phyloP scores from a whole-genome alignment of 768 basidiomycete species.

The Macrolepiota fuliginosa region DNA sequence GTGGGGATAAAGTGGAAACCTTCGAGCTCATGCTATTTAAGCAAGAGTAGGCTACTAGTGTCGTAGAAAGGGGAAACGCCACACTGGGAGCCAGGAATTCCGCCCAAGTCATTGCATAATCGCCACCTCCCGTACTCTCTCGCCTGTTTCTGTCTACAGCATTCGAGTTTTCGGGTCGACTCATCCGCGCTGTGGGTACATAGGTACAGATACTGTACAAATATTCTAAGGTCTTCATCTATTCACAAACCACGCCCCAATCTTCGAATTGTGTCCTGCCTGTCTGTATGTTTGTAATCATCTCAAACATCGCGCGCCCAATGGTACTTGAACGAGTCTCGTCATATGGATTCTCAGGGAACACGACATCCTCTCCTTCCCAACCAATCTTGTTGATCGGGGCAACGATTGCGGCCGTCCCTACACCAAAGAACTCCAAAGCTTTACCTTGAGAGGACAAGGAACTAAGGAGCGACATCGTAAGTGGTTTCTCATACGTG shows the following conservation, averaged over 20 bases:
- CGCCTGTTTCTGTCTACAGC: too few relatives aligned
- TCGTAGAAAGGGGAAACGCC: too few relatives aligned
- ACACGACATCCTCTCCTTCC: slow-evolving; percentile 37
- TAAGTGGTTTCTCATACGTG: slow-evolving; percentile 58
- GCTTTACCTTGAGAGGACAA: slow-evolving; percentile 52
- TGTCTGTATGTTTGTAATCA: slow-evolving; percentile 33
- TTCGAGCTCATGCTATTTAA: too few relatives aligned
- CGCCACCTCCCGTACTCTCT: too few relatives aligned
- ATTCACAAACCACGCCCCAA: slow-evolving; percentile 1
- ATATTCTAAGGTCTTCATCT: not conserved
- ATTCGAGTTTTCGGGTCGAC: too few relatives aligned
- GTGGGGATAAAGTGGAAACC: too few relatives aligned
- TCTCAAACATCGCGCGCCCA: slow-evolving; percentile 59
- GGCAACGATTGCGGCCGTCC: slow-evolving; percentile 72
- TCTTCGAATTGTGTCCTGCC: not conserved
- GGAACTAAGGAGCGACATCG: slow-evolving; percentile 51
- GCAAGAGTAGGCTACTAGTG: too few relatives aligned
- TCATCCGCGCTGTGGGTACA: too few relatives aligned
- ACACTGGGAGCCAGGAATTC: too few relatives aligned
- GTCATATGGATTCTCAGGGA: slow-evolving; percentile 40
- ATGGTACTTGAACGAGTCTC: slow-evolving; percentile 48
- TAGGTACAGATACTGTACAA: too few relatives aligned
- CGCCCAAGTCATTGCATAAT: too few relatives aligned
- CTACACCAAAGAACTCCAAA: slow-evolving; percentile 75
- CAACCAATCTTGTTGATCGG: slow-evolving; percentile 61